Conservation (phyloP, 1,284 basidiomycete genomes). For the Puccinia novopanici region DNA sequence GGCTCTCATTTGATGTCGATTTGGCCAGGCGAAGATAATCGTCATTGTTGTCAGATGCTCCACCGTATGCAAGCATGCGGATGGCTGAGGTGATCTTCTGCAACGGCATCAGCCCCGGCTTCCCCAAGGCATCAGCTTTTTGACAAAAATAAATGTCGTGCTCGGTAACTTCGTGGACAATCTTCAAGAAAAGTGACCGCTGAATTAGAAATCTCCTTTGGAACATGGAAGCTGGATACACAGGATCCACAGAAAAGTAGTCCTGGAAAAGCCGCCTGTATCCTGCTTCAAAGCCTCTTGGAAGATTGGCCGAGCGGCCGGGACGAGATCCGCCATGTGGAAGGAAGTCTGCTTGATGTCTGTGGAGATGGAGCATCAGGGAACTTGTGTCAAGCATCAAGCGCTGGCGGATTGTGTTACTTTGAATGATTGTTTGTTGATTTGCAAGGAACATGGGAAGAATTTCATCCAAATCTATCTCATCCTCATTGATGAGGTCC, state of each 20-base stretch:
- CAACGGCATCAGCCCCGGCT: background rate
- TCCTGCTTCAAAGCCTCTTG: too few relatives aligned
- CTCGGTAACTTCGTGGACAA: background rate
- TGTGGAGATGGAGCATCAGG: too few relatives aligned
- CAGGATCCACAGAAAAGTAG: background rate
- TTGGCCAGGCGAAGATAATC: background rate
- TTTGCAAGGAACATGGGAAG: too few relatives aligned
- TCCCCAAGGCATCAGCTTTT: background rate
- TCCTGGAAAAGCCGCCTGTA: background rate
- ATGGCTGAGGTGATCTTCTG: slow-evolving; percentile 16
- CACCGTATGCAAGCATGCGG: slow-evolving; percentile 4
- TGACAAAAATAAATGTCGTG: slow-evolving; percentile 4
- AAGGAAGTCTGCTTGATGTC: too few relatives aligned
- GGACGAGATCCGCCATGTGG: too few relatives aligned
- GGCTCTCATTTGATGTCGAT: background rate
- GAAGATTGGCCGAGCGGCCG: too few relatives aligned
- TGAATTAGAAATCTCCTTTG: background rate
- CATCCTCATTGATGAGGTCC: too few relatives aligned
- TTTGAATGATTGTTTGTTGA: too few relatives aligned
- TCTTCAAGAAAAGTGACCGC: background rate
- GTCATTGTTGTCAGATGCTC: background rate
- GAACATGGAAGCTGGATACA: background rate
- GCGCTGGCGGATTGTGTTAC: too few relatives aligned
- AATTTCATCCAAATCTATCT: too few relatives aligned
- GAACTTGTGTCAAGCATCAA: too few relatives aligned